phyloP scores from a whole-genome alignment of 768 basidiomycete species.

The Sutorius australiensis region DNA sequence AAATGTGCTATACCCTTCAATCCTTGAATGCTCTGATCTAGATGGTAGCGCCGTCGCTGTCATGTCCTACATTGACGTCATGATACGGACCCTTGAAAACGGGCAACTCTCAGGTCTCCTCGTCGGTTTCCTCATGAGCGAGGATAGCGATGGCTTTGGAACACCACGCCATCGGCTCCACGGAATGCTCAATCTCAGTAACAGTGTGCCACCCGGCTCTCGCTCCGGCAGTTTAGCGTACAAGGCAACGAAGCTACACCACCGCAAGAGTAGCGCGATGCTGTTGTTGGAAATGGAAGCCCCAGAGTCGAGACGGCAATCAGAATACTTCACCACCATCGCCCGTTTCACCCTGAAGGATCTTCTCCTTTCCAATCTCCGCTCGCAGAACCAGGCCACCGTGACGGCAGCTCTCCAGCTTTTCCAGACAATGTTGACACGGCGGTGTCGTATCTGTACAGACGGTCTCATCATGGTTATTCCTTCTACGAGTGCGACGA shows the following conservation, averaged over 20 bases:
- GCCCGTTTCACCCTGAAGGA: constrained; percentile 92
- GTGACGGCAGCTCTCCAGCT: constrained; percentile 78
- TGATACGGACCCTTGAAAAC: constrained; percentile 69
- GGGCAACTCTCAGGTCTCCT: constrained; percentile 68
- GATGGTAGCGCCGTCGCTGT: constrained; percentile 98
- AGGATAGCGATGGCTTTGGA: constrained; percentile 71
- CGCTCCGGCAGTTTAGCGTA: constrained; percentile 30
- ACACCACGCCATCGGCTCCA: constrained; percentile 41
- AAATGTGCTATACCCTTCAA: constrained; percentile 88
- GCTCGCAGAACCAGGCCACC: constrained; percentile 60
- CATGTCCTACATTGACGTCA: constrained; percentile 90
- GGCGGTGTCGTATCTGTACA: constrained; percentile 61
- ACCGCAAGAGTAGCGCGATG: constrained; percentile 87
- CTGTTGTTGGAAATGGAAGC: constrained; percentile 83
- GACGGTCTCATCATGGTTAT: constrained; percentile 70
- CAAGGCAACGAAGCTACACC: constrained; percentile 45
- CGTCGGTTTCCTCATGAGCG: constrained; percentile 76
- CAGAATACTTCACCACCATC: constrained; percentile 83
- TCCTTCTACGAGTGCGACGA: constrained; percentile 68
- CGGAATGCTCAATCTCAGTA: constrained; percentile 41
- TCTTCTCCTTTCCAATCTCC: constrained; percentile 74
- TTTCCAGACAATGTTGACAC: constrained; percentile 66
- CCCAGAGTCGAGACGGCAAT: constrained; percentile 62
- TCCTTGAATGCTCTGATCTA: constrained; percentile 85
- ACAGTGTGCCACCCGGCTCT: constrained; percentile 33